A percentile compares a stretch with the other conserved stretches of the same genome.
Evolutionary conservation across 176 grass and related monocot genomes (phyloP).

Genomic region (Rhynchospora pubera): DNA sequence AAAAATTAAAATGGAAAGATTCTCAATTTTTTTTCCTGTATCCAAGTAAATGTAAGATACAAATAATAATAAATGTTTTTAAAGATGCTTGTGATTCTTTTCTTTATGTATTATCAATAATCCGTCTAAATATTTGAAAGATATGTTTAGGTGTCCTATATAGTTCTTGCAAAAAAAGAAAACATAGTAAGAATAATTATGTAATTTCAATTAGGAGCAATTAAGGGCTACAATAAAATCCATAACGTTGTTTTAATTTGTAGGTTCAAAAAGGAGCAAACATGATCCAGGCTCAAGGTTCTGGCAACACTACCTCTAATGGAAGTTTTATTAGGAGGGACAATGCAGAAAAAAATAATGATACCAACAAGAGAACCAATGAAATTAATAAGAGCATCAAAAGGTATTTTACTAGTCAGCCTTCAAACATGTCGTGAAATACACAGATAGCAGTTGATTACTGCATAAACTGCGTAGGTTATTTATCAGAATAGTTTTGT

Average conservation of each 20-base stretch:
- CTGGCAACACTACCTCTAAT: constrained; percentile 6
- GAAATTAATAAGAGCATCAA: constrained; percentile 67
- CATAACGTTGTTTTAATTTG: neutral
- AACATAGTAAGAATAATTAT: neutral
- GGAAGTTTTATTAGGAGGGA: constrained; percentile 6
- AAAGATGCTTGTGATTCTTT: too few relatives aligned
- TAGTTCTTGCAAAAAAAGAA: neutral
- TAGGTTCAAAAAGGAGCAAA: constrained; percentile 77
- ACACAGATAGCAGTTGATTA: neutral
- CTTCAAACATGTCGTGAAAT: neutral
- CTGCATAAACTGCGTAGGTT: neutral
- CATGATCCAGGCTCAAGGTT: constrained; percentile 48
- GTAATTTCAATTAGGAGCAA: neutral
- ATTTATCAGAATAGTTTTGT: too few relatives aligned
- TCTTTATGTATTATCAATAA: too few relatives aligned
- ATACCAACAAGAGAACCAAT: constrained; percentile 23
- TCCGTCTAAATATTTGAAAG: neutral
- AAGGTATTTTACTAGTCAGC: constrained; percentile 33
- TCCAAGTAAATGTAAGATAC: too few relatives aligned
- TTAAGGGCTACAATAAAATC: neutral
- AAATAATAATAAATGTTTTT: too few relatives aligned
- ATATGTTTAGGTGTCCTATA: neutral
- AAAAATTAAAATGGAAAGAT: too few relatives aligned
- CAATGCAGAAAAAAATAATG: constrained; percentile 16
- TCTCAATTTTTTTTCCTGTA: too few relatives aligned